Percentiles rank a stretch among this genome's conserved stretches.
Conservation (phyloP, 495 filamentous ascomycete genomes). For the Evernia prunastri region DNA sequence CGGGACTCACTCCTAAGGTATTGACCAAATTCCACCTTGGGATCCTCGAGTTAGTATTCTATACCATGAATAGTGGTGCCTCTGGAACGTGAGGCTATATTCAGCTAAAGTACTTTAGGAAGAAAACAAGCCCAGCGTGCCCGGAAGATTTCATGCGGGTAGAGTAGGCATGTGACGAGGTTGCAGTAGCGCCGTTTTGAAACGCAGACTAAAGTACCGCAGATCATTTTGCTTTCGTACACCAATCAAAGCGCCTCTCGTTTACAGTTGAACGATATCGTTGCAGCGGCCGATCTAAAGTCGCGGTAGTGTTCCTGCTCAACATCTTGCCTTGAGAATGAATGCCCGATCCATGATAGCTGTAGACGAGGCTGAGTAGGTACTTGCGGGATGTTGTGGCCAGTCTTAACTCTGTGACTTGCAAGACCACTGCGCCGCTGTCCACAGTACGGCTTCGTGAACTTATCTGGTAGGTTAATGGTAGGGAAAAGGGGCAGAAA, state of each 20-base stretch:
- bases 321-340: too few relatives aligned
- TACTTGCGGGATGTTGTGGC: too few relatives aligned
- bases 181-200: constrained; percentile 2
- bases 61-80: background rate
- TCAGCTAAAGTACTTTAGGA: background rate
- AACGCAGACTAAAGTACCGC: background rate
- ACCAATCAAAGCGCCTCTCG: background rate
- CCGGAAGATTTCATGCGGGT: background rate
- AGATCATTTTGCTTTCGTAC: background rate
- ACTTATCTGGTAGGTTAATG: too few relatives aligned
- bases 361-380: too few relatives aligned
- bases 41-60: background rate
- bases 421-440: too few relatives aligned
- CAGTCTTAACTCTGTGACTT: too few relatives aligned
- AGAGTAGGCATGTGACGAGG: background rate
- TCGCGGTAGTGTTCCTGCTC: too few relatives aligned
- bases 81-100: background rate
- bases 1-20: background rate
- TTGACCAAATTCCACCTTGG: background rate
- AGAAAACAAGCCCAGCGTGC: background rate
- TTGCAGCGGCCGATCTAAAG: too few relatives aligned
- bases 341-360: too few relatives aligned
- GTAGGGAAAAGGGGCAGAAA: too few relatives aligned
- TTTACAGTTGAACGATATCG: background rate
- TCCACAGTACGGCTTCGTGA: too few relatives aligned